Evolutionary conservation across 305 asterid genomes (phyloP).

Genomic region (Plantago lanceolata): DNA sequence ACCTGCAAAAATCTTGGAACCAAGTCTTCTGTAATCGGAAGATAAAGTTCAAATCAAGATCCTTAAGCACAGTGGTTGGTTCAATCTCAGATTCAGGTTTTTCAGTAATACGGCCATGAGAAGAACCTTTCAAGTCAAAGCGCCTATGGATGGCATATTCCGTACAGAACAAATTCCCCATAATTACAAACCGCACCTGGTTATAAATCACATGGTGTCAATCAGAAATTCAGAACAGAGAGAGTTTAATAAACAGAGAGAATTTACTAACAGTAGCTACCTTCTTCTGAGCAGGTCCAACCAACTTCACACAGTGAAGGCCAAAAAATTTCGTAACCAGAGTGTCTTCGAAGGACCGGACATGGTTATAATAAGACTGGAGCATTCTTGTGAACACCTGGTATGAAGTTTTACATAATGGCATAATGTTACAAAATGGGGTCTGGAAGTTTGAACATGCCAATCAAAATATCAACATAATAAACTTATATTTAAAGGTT

Average conservation of each 20-base stretch:
- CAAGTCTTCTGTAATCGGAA: slow-evolving; percentile 65
- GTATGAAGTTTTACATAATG: slow-evolving; percentile 17
- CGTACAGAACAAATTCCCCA: slow-evolving; percentile 89
- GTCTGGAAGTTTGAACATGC: not conserved
- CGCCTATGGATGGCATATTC: slow-evolving; percentile 69
- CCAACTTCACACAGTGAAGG: slow-evolving; percentile 84
- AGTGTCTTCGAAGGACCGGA: slow-evolving; percentile 63
- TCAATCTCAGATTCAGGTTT: slow-evolving; percentile 71
- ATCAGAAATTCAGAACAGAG: not conserved
- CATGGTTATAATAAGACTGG: slow-evolving; percentile 81
- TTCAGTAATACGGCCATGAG: slow-evolving; percentile 78
- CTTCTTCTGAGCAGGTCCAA: slow-evolving; percentile 89
- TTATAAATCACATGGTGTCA: slow-evolving; percentile 18
- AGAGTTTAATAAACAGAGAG: slow-evolving; percentile 1
- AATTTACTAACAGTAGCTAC: slow-evolving; percentile 29
- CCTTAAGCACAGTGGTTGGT: slow-evolving; percentile 81
- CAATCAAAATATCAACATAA: not conserved
- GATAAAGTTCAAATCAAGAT: slow-evolving; percentile 80
- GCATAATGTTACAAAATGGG: not conserved
- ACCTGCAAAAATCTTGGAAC: slow-evolving; percentile 84
- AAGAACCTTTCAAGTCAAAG: slow-evolving; percentile 90
- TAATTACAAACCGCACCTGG: slow-evolving; percentile 89
- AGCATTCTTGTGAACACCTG: slow-evolving; percentile 90
- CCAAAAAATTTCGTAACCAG: slow-evolving; percentile 78
- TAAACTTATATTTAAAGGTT: too few relatives aligned